A percentile compares a stretch with the other conserved stretches of the same genome.
phyloP scores from a whole-genome alignment of 148 eudicot species.

The Dysphania ambrosioides region DNA sequence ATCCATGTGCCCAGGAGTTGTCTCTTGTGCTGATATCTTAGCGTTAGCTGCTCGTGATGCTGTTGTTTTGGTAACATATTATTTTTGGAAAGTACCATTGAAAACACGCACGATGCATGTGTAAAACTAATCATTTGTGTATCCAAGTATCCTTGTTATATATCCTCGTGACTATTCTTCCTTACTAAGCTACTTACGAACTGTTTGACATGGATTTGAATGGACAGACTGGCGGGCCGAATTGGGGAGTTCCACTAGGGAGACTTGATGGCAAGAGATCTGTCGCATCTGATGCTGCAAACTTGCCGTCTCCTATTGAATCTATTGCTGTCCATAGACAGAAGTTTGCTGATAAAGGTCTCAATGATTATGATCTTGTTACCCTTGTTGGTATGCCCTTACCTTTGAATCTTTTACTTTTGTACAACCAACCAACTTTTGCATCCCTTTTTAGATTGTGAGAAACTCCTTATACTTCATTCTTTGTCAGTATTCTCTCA shows the following conservation, averaged over 20 bases:
- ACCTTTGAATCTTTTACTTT: background rate
- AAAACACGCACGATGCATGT: background rate
- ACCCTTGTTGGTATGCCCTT: constrained; percentile 58
- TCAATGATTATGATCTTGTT: constrained; percentile 71
- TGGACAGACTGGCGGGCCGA: constrained; percentile 61
- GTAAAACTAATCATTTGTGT: too few relatives aligned
- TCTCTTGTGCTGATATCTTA: constrained; percentile 82
- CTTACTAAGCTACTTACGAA: too few relatives aligned
- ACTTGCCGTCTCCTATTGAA: constrained; percentile 62
- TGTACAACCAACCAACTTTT: too few relatives aligned
- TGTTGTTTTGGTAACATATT: constrained; percentile 59
- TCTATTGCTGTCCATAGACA: constrained; percentile 56
- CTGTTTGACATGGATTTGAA: constrained; percentile 1
- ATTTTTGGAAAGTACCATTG: background rate
- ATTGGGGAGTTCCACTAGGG: constrained; percentile 77
- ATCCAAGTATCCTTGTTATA: too few relatives aligned
- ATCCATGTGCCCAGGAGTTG: constrained; percentile 62
- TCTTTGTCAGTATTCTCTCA: too few relatives aligned
- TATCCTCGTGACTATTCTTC: background rate
- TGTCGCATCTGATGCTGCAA: constrained; percentile 40
- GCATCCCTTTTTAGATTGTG: too few relatives aligned
- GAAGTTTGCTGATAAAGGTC: constrained; percentile 73
- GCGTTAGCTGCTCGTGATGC: constrained; percentile 78
- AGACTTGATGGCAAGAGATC: constrained; percentile 71
- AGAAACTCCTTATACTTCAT: too few relatives aligned